Percentiles rank a stretch among this genome's conserved stretches.
Evolutionary conservation across 148 eudicot species (phyloP).

Genomic region (Rheum nobile): DNA sequence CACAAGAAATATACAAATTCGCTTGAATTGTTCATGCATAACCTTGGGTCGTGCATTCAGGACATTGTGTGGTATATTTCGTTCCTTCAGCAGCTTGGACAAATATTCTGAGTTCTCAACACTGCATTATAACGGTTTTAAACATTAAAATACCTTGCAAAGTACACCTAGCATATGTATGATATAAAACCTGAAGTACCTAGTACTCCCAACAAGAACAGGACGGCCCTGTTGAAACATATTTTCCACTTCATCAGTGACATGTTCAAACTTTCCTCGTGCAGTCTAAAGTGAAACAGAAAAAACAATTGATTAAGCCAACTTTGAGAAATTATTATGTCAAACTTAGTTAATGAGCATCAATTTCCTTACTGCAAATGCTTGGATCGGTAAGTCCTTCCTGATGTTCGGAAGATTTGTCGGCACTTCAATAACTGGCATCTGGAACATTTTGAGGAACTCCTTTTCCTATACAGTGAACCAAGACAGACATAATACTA

Average conservation of each 20-base stretch:
- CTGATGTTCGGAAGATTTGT: slow-evolving; percentile 94
- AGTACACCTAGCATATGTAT: not conserved
- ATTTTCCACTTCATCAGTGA: slow-evolving; percentile 61
- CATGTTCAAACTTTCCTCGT: slow-evolving; percentile 86
- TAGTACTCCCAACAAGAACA: slow-evolving; percentile 92
- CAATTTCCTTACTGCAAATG: slow-evolving; percentile 70
- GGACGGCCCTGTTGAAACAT: slow-evolving; percentile 89
- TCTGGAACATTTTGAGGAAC: slow-evolving; percentile 88
- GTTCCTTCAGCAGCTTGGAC: slow-evolving; percentile 53
- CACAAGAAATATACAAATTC: not conserved
- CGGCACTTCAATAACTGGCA: slow-evolving; percentile 94
- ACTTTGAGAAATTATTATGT: not conserved
- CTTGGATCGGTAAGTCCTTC: slow-evolving; percentile 74
- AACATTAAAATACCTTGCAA: not conserved
- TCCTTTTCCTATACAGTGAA: slow-evolving; percentile 67
- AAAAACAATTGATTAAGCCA: slow-evolving; percentile 5
- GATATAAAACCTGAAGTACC: slow-evolving; percentile 30
- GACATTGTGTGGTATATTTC: slow-evolving; percentile 84
- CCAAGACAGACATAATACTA: slow-evolving; percentile 1
- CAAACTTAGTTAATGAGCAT: not conserved
- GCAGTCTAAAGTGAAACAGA: slow-evolving; percentile 47
- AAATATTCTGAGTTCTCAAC: slow-evolving; percentile 92
- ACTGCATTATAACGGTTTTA: slow-evolving; percentile 32
- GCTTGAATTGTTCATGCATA: slow-evolving; percentile 9
- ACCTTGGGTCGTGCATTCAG: slow-evolving; percentile 99